Conservation (phyloP, 169 alveolate genomes). For the Plasmodium sp. region DNA sequence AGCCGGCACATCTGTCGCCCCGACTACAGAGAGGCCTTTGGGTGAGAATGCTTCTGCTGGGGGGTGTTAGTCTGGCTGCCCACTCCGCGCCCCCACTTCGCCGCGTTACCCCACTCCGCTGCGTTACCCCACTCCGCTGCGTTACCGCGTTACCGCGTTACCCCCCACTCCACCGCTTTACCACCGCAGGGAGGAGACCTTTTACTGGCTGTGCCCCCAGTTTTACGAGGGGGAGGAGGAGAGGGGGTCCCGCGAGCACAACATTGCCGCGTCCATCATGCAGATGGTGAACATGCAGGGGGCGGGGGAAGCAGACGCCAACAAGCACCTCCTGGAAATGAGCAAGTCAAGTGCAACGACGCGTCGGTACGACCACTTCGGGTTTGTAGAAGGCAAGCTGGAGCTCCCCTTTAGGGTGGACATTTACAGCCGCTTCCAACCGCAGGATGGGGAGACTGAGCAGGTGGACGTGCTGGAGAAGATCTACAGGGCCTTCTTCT, state of each 20-base stretch:
- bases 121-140: too few species aligned
- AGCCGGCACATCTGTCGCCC: neutral
- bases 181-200: constrained; percentile 3
- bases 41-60: neutral
- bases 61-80: neutral
- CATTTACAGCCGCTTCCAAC: constrained; percentile 26
- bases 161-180: too few species aligned
- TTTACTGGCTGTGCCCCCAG: constrained; percentile 46
- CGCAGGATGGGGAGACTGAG: neutral
- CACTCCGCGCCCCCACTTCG: neutral
- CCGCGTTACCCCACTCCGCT: neutral
- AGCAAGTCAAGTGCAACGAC: constrained; percentile 4
- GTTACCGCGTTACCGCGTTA: neutral
- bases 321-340: constrained; percentile 62
- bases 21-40: neutral
- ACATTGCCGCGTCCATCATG: constrained; percentile 5
- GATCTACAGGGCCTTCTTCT: constrained; percentile 23
- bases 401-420: constrained; percentile 11
- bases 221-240: constrained; percentile 10
- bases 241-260: neutral
- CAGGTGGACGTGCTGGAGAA: neutral
- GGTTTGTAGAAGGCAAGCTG: neutral
- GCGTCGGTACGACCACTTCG: constrained; percentile 41
- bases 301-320: constrained; percentile 6
- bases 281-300: constrained; percentile 1